These are phyloP conservation scores for Debaryomyces psychrophilus DNA, from an alignment of 1,139 yeast genomes.

Conservation along the genomic window DNA sequence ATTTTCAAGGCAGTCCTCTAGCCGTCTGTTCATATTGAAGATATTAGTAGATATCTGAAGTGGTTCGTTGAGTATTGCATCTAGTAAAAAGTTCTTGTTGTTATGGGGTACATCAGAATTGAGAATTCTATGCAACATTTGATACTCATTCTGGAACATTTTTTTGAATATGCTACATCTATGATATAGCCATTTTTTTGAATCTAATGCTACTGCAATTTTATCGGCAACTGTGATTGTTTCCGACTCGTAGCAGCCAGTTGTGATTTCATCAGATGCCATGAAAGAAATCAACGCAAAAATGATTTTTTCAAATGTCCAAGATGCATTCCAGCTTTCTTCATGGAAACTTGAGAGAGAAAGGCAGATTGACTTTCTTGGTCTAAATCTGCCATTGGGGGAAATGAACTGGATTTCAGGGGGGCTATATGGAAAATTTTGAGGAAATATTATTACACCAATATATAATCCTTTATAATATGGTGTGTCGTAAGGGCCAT, in stretches of 20 bases:
- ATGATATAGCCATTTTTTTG: slow-evolving; percentile 18
- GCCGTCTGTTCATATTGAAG: neutral
- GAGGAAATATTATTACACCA: slow-evolving; percentile 21
- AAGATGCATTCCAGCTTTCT: slow-evolving; percentile 21
- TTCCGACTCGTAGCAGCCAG: slow-evolving; percentile 13
- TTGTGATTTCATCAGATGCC: slow-evolving; percentile 17
- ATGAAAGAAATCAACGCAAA: slow-evolving; percentile 21
- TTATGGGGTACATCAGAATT: neutral
- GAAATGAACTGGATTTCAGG: slow-evolving; percentile 24
- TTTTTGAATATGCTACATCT: slow-evolving; percentile 16
- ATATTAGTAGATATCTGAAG: slow-evolving; percentile 4
- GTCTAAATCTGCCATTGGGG: slow-evolving; percentile 19
- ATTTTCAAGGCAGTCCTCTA: slow-evolving; percentile 7
- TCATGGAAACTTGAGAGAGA: slow-evolving; percentile 19
- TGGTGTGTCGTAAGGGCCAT: slow-evolving; percentile 19
- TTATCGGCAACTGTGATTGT: neutral
- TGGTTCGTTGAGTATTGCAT: slow-evolving; percentile 9
- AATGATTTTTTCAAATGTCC: slow-evolving; percentile 21
- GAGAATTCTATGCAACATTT: slow-evolving; percentile 6
- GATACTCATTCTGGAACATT: slow-evolving; percentile 18
- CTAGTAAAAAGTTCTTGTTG: neutral
- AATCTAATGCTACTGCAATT: slow-evolving; percentile 12
- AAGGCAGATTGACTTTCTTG: slow-evolving; percentile 17
- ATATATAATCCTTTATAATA: slow-evolving; percentile 21
- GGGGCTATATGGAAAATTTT: slow-evolving; percentile 19